Evolutionary conservation across 2,329 filamentous ascomycete genomes (phyloP), one percentile per base, ranked within the genome.

Genomic region (Aaosphaeria pasadenensis): DNA sequence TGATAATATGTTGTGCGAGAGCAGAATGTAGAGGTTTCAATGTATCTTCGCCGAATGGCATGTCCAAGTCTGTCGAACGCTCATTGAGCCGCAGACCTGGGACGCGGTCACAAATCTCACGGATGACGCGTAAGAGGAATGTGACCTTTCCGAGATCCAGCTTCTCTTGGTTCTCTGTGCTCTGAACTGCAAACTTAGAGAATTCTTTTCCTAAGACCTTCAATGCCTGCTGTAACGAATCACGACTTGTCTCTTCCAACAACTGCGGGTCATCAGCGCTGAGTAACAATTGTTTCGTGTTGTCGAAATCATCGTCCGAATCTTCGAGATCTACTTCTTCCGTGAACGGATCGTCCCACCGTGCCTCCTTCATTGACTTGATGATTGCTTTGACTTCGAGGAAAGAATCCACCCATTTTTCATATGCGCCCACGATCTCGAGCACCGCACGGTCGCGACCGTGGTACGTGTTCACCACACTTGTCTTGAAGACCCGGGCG

Each of bases 311-410:
- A 50, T 90, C 86, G 50, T 90, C 86, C 39, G 89, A 82, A 44
- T 90, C 85, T 38, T 9, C 7, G 24, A 43, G 17, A 9, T 88
- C 82, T 39, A 88, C 83, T 47, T 91, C 87, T 38, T 89, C 82
- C 44, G 87, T 83, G 30, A 85, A 77, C 51, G 89, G 86, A 47
- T 89, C 86, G 53, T 91, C 86, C 87, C 88, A 91, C 47, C 83
- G 81, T 55, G 86, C 83, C 42, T 81, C 80, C 51, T 77, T 81
- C 57, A 94, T 79, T 49, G 82, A 77, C 38, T 84, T 82, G 6
- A 91, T 79, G 4, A 86, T 76, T 13, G 76, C 74, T 39, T 78
- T 79, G 11, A 88, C 81, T 45, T 85, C 82, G 50, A 86, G 80
- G n/a, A 95, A 81, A 5, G 86, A 80, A n/a, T 77, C 75, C 41